Evolutionary conservation across 805 yeast species (phyloP), one percentile per base, ranked within the genome.

Genomic region (Starmerella riodocensis): DNA sequence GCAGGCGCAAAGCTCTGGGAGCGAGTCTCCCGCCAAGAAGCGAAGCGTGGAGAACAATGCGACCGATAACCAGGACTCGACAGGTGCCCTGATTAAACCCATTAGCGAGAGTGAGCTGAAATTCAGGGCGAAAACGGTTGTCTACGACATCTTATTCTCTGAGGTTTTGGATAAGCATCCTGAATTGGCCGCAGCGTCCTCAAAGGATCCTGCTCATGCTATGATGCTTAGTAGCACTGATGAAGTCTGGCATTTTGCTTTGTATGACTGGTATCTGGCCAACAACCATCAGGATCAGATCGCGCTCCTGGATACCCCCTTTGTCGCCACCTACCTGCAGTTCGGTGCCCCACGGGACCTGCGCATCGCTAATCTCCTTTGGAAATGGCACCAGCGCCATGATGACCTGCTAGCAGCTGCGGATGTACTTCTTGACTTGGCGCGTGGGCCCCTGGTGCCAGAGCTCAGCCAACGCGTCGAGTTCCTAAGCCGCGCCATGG

Each of bases 231-330:
- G 71, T 14, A 76, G 77, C 38, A 67, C 71, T 32, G 97, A 91
- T 55, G 81, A 78, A 53, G 58, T 75, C n/a, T 91, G 91, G 69
- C 98, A 91, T 48, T 84, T 77, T 60, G 81, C 82, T 47, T 71
- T 91, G 48, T 91, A 91, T 58, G 88, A 83, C 56, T 91, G 97
- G 96, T 76, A 84, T 50, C 77, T 84, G 25, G 61, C 67, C 32
- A 82, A 81, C 53, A 86, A 83, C 4, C 70, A 75, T 22, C 77
- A 82, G 45, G 91, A 79, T 40, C 73, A 81, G 45, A 63, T 91
- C 32, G 65, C 88, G 43, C 82, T 78, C 34, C 69, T 88, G 41
- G 80, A 82, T 39, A 83, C 96, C 0, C 81, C 86, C 11, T 88
- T 66, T 53, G 73, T 91, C 28, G 65, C 83, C 43, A 74, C 78